A percentile compares a stretch with the other conserved stretches of the same genome.
Evolutionary conservation across 1,139 yeast genomes (phyloP).

Genomic region (Suhomyces chickasaworum): DNA sequence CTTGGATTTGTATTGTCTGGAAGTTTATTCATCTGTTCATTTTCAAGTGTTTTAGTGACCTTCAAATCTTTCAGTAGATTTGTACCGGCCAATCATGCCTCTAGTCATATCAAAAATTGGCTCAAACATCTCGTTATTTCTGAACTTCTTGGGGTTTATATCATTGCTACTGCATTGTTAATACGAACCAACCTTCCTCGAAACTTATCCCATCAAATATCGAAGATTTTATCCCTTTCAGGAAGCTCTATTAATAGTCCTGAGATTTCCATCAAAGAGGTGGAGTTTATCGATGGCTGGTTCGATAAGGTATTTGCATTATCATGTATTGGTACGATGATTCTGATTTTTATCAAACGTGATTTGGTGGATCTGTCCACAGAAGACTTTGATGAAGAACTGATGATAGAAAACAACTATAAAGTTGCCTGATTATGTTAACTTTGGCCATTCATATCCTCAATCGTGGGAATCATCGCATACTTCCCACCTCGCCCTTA

Average conservation of each 20-base stretch:
- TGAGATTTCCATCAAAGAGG: constrained; percentile 37
- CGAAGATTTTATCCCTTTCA: constrained; percentile 44
- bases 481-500: too few relatives aligned
- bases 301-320: constrained; percentile 73
- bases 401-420: constrained; percentile 25
- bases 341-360: constrained; percentile 40
- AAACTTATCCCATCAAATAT: constrained; percentile 54
- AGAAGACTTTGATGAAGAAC: constrained; percentile 37
- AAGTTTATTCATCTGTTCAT: constrained; percentile 64
- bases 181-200: constrained; percentile 74
- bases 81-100: constrained; percentile 31
- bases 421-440: constrained; percentile 10
- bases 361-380: constrained; percentile 21
- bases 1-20: constrained; percentile 68
- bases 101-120: constrained; percentile 35
- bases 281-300: constrained; percentile 71
- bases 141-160: constrained; percentile 76
- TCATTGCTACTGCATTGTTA: constrained; percentile 76
- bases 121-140: constrained; percentile 56
- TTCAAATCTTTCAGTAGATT: constrained; percentile 42
- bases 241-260: constrained; percentile 32
- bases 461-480: too few relatives aligned
- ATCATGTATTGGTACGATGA: constrained; percentile 54
- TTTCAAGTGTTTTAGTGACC: constrained; percentile 62
- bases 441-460: too few relatives aligned